A percentile compares a stretch with the other conserved stretches of the same genome.
Conservation (phyloP, 73 alveolate genomes). For the Effrenium voratum region DNA sequence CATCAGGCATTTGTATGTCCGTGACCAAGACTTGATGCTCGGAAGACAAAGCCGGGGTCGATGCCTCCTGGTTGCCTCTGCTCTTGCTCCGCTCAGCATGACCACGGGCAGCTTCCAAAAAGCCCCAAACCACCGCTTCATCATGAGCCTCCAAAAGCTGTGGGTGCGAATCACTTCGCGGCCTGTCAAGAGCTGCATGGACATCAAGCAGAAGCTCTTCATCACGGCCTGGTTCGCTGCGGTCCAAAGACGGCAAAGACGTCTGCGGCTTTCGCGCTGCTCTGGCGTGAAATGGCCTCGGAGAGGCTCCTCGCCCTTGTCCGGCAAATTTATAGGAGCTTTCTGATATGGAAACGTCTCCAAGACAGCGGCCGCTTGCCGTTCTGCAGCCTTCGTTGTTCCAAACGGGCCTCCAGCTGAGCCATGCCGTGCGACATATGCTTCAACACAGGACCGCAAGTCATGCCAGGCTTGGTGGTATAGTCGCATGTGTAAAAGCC, state of each 20-base stretch:
- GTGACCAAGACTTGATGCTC: neutral
- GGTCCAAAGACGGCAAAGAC: conserved; percentile 41
- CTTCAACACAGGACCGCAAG: conserved; percentile 38
- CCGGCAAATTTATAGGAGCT: neutral
- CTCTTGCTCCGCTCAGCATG: too few relatives aligned
- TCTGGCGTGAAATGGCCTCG: conserved; percentile 4
- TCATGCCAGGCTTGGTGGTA: conserved; percentile 23
- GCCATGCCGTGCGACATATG: conserved; percentile 25
- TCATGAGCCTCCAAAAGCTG: conserved; percentile 18
- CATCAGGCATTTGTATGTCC: neutral
- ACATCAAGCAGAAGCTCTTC: conserved; percentile 35
- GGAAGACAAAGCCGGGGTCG: too few relatives aligned
- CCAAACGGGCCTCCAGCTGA: conserved; percentile 2
- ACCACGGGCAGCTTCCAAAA: neutral
- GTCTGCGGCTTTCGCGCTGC: conserved; percentile 2
- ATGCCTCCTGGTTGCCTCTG: neutral
- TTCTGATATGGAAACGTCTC: neutral
- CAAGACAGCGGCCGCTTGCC: neutral
- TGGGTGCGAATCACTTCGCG: conserved; percentile 42
- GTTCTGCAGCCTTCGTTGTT: conserved; percentile 24
- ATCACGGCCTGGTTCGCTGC: conserved; percentile 68
- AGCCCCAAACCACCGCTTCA: conserved; percentile 58
- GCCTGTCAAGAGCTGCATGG: conserved; percentile 1
- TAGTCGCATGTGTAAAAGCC: conserved; percentile 41
- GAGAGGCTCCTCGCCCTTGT: neutral